Percentiles rank a stretch among this genome's conserved stretches.
These are phyloP conservation scores for Trametes elegans DNA, from an alignment of 768 basidiomycete species.

Conservation along the genomic window DNA sequence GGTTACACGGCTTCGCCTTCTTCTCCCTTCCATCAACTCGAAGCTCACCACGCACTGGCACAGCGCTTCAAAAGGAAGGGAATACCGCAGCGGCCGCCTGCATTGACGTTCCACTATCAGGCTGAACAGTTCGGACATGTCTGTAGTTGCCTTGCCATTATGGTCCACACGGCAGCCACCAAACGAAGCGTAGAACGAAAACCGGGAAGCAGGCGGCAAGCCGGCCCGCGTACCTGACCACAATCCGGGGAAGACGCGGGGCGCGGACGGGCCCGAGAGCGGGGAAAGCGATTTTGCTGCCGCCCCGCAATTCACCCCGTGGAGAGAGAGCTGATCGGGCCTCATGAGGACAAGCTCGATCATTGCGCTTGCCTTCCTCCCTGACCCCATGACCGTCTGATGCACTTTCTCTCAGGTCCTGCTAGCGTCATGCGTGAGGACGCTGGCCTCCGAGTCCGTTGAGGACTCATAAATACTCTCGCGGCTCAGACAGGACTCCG, in stretches of 20 bases:
- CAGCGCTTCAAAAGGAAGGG: neutral
- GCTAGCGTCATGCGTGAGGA: neutral
- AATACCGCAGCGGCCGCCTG: too few relatives aligned
- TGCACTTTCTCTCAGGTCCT: neutral
- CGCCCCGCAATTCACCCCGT: conserved; percentile 8
- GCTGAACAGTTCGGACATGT: too few relatives aligned
- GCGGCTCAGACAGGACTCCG: neutral
- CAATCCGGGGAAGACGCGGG: neutral
- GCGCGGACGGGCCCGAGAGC: neutral
- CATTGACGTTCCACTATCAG: neutral
- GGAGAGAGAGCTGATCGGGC: conserved; percentile 1
- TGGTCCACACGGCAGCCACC: neutral
- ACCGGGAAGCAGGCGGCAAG: neutral
- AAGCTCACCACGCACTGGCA: neutral
- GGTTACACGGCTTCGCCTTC: neutral
- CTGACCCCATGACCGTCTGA: conserved; percentile 10
- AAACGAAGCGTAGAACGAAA: too few relatives aligned
- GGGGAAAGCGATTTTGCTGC: neutral
- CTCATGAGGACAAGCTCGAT: neutral
- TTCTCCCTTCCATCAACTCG: neutral
- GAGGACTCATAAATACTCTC: conserved; percentile 12
- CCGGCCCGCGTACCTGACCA: neutral
- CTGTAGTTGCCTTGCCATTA: too few relatives aligned
- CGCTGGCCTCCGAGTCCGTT: too few relatives aligned
- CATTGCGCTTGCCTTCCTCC: neutral